Percentiles rank a stretch among this genome's conserved stretches.
Conservation (phyloP, 192 early-diverging fungal species). For the Coemansia aciculifera region DNA sequence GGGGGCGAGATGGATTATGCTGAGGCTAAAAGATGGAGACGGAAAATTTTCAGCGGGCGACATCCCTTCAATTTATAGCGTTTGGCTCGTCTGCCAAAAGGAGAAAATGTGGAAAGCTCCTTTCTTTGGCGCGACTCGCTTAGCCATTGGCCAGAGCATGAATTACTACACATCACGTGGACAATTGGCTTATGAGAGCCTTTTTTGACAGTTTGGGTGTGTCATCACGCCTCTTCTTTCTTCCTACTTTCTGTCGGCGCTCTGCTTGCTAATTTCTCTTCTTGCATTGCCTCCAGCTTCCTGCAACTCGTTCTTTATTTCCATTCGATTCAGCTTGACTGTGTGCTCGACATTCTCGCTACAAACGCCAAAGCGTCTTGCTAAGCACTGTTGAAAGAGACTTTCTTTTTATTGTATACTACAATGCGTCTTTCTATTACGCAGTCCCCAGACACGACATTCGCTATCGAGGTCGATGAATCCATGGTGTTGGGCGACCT, state of each 20-base stretch:
- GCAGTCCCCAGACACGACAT: slow-evolving; percentile 24
- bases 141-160: neutral
- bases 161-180: neutral
- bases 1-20: neutral
- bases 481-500: slow-evolving; percentile 78
- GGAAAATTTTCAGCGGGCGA: neutral
- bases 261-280: neutral
- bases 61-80: neutral
- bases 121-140: neutral
- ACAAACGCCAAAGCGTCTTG: slow-evolving; percentile 2
- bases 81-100: neutral
- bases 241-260: too few species aligned
- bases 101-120: neutral
- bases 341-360: neutral
- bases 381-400: neutral
- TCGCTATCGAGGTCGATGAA: slow-evolving; percentile 65
- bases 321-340: neutral
- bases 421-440: slow-evolving; percentile 43
- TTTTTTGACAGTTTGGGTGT: too few species aligned
- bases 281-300: slow-evolving; percentile 2
- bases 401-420: neutral
- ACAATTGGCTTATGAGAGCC: neutral
- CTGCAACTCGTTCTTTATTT: neutral
- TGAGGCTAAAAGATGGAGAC: neutral
- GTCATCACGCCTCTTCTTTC: neutral